phyloP scores from a whole-genome alignment of 805 yeast species.

The Candida quercuum region DNA sequence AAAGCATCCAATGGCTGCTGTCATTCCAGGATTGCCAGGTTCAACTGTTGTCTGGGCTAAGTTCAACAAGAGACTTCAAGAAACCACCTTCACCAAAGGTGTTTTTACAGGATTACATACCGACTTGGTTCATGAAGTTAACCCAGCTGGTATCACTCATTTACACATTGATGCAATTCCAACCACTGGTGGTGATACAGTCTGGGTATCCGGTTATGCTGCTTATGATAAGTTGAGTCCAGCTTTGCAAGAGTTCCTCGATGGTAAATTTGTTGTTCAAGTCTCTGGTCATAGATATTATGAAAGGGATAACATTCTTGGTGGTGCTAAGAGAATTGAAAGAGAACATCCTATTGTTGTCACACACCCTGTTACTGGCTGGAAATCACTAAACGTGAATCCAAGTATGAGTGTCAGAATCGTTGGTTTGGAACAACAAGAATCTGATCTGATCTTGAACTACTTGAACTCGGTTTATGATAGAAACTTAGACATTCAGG shows the following conservation, averaged over 20 bases:
- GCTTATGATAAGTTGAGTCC: constrained; percentile 53
- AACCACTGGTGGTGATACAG: constrained; percentile 48
- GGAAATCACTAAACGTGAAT: constrained; percentile 52
- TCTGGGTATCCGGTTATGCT: constrained; percentile 51
- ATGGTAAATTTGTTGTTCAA: constrained; percentile 45
- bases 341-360: constrained; percentile 53
- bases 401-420: constrained; percentile 42
- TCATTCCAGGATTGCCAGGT: constrained; percentile 30
- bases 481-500: constrained; percentile 49
- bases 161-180: constrained; percentile 47
- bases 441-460: constrained; percentile 38
- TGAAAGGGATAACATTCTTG: constrained; percentile 37
- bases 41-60: constrained; percentile 29
- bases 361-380: constrained; percentile 59
- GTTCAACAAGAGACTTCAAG: constrained; percentile 23
- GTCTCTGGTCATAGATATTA: constrained; percentile 34
- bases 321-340: constrained; percentile 41
- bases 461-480: constrained; percentile 40
- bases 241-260: constrained; percentile 43
- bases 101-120: constrained; percentile 38
- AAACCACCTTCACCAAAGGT: constrained; percentile 9
- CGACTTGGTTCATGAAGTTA: constrained; percentile 49
- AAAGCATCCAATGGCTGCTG: constrained; percentile 29
- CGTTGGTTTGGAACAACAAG: constrained; percentile 44
- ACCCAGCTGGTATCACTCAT: constrained; percentile 49